phyloP scores from a whole-genome alignment of 2,329 filamentous ascomycete genomes.

The Zasmidium angulare region DNA sequence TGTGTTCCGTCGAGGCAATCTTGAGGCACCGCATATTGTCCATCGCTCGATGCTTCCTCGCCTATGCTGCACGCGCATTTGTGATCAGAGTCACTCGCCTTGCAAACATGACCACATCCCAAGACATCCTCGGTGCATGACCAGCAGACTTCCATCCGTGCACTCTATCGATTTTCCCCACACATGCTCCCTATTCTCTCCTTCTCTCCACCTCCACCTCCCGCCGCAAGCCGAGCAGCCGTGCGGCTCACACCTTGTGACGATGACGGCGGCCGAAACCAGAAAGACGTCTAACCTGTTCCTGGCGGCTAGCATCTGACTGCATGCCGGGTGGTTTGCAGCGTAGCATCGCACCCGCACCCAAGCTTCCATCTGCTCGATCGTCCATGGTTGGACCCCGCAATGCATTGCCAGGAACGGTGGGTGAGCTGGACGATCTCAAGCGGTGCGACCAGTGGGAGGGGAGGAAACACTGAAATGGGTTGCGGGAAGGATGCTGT shows the following conservation, averaged over 20 bases:
- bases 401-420: background rate
- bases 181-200: no score
- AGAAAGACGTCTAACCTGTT: background rate
- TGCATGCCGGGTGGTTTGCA: background rate
- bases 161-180: background rate
- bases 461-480: background rate
- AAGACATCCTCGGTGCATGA: background rate
- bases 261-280: background rate
- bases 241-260: background rate
- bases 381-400: background rate
- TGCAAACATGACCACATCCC: background rate
- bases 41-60: background rate
- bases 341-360: background rate
- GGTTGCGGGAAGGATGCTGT: background rate
- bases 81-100: background rate
- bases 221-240: background rate
- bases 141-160: no score
- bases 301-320: background rate
- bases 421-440: background rate
- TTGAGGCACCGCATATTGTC: background rate
- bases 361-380: background rate
- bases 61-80: background rate
- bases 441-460: no score
- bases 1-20: background rate
- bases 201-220: constrained; percentile 1